Conservation (phyloP, 345 rosid genomes). For the Bretschneidera sinensis region DNA sequence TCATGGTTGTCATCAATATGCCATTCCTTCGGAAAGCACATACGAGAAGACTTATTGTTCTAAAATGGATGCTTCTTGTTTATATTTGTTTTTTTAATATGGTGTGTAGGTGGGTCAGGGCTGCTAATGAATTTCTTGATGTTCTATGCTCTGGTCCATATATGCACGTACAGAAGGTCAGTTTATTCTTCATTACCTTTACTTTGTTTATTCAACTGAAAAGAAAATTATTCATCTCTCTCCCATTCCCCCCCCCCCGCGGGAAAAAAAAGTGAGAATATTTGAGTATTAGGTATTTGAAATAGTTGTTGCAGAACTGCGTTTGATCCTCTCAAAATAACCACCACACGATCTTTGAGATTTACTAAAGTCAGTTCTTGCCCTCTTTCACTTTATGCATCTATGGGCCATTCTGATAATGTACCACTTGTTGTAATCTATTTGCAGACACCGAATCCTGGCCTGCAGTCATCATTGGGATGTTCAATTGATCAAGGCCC, state of each 20-base stretch:
- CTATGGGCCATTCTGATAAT: neutral
- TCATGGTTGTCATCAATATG: neutral
- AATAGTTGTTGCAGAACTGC: neutral
- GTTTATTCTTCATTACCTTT: neutral
- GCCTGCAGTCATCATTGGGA: conserved; percentile 23
- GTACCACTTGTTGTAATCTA: neutral
- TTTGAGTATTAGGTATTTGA: neutral
- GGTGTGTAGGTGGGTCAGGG: conserved; percentile 84
- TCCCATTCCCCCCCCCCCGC: too few relatives aligned
- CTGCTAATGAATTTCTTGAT: conserved; percentile 62
- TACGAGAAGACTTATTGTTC: neutral
- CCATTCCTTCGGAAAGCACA: too few relatives aligned
- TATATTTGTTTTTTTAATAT: conserved; percentile 1
- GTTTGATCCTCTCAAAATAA: neutral
- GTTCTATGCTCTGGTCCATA: conserved; percentile 53
- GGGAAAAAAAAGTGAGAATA: too few relatives aligned
- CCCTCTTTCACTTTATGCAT: neutral
- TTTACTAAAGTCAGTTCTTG: neutral
- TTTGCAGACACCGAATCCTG: conserved; percentile 32
- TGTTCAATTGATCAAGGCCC: conserved; percentile 70
- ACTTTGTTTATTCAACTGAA: conserved; percentile 2
- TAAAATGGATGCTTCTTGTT: neutral
- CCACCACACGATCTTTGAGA: neutral
- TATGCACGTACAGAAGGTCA: conserved; percentile 63
- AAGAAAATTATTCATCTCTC: too few relatives aligned